A percentile compares a stretch with the other conserved stretches of the same genome.
Conservation (phyloP, 345 rosid genomes). For the Salix exigua region DNA sequence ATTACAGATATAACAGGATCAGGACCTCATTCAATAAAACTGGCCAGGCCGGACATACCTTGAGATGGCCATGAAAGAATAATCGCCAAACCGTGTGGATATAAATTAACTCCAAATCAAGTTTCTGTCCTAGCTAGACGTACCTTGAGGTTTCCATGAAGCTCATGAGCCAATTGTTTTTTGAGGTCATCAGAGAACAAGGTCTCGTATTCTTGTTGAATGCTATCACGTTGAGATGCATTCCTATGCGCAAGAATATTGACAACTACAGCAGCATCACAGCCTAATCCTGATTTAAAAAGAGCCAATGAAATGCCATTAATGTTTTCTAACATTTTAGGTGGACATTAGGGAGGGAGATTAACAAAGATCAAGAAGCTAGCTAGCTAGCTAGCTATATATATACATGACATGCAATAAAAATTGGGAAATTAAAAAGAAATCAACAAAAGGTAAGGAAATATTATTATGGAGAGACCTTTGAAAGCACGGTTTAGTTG, state of each 20-base stretch:
- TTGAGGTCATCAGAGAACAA: constrained; percentile 42
- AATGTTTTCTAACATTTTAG: background rate
- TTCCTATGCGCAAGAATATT: constrained; percentile 51
- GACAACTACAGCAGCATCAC: constrained; percentile 45
- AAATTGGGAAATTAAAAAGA: background rate
- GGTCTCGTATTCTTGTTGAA: constrained; percentile 57
- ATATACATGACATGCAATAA: background rate
- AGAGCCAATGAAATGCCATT: background rate
- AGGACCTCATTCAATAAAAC: background rate
- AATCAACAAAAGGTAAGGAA: background rate
- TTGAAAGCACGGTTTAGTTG: constrained; percentile 55
- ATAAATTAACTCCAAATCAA: background rate
- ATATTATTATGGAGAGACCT: constrained; percentile 26
- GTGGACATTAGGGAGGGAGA: background rate
- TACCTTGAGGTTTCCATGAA: constrained; percentile 63
- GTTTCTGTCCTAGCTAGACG: background rate
- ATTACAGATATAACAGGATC: background rate
- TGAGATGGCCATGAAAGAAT: constrained; percentile 46
- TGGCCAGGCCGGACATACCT: constrained; percentile 20
- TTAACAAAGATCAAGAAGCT: background rate
- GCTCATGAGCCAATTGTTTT: constrained; percentile 52
- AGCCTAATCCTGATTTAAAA: constrained; percentile 43
- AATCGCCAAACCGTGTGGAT: no score
- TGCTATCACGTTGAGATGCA: constrained; percentile 47
- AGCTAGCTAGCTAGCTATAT: background rate